Base-by-base conservation (phyloP, 176 grass and related monocot species). In the Oryza nivara region DNA sequence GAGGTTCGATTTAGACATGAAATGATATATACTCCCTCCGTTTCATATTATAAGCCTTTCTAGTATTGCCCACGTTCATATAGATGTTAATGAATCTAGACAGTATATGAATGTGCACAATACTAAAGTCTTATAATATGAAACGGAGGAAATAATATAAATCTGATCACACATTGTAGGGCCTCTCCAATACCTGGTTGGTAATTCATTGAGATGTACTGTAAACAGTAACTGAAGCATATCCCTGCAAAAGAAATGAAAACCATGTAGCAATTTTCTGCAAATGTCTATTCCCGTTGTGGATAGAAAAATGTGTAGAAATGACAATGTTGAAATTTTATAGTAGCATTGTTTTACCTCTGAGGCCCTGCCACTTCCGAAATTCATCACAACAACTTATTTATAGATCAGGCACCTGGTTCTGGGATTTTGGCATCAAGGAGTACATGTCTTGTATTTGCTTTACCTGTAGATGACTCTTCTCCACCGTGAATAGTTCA, bases 401-500 rank as follows among this genome's bases (percentile, higher is more conserved):
- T 52, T 71, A n/a, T n/a, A 41, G 32, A 73, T 23, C 38, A 67
- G 19, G n/a, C 17, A 17, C 56, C 49, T 76, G 45, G 34, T 79
- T 78, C 44, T 66, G 54, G 54, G 6, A 8, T 58, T 20, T 20
- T 19, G n/a, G 60, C 70, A 51, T 67, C 11, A n/a, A 77, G 26
- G 14, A 40, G 32, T 48, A 65, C 58, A 48, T 68, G 9, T 68
- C 44, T 43, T 1, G 5, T 38, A 20, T 16, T 85, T 70, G 15
- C 51, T 51, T n/a, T 41, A 56, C 54, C 47, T 67, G 60, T 15
- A 54, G 43, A 40, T 74, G 44, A 67, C 60, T 80, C 56, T 14
- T 22, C 17, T 48, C 64, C 34, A 66, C 54, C 38, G 43, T 82
- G 56, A 82, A 82, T 77, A 82, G 8, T 68, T 75, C 20, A 75